phyloP scores from a whole-genome alignment of 345 rosid genomes.

The Rubroshorea leprosula region DNA sequence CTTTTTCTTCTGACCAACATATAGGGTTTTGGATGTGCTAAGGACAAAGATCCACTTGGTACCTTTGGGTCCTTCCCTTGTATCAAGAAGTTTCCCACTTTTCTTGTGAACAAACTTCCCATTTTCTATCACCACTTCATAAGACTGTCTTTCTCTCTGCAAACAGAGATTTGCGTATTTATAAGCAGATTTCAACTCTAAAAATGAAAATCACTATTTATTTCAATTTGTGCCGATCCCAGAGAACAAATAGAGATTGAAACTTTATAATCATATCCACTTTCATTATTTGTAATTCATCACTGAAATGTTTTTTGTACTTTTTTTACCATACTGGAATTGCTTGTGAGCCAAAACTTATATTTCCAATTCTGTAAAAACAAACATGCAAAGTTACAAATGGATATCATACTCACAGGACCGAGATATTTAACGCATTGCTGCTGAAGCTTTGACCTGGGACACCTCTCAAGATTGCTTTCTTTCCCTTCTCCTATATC shows the following conservation, averaged over 20 bases:
- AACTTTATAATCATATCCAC: too few relatives aligned
- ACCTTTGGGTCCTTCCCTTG: constrained; percentile 48
- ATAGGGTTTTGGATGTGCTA: constrained; percentile 60
- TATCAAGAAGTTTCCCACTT: constrained; percentile 52
- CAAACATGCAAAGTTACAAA: background rate
- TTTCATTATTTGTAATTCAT: too few relatives aligned
- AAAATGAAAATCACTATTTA: background rate
- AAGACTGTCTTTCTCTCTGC: constrained; percentile 63
- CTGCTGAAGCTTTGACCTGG: constrained; percentile 63
- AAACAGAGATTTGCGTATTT: background rate
- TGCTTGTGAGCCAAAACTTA: background rate
- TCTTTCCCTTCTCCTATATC: constrained; percentile 85
- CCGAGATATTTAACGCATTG: constrained; percentile 96
- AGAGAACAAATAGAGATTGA: too few relatives aligned
- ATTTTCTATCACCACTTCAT: constrained; percentile 50
- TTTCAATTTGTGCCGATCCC: too few relatives aligned
- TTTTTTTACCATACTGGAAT: too few relatives aligned
- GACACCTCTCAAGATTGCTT: constrained; percentile 62
- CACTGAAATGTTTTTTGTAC: too few relatives aligned
- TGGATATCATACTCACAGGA: constrained; percentile 52
- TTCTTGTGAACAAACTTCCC: constrained; percentile 51
- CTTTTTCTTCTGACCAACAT: constrained; percentile 62
- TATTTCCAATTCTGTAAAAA: background rate
- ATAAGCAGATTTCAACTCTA: constrained; percentile 5
- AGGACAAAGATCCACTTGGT: constrained; percentile 91